These are phyloP conservation scores for Lepidium campestre DNA, from an alignment of 441 rosid genomes.

Conservation along the genomic window DNA sequence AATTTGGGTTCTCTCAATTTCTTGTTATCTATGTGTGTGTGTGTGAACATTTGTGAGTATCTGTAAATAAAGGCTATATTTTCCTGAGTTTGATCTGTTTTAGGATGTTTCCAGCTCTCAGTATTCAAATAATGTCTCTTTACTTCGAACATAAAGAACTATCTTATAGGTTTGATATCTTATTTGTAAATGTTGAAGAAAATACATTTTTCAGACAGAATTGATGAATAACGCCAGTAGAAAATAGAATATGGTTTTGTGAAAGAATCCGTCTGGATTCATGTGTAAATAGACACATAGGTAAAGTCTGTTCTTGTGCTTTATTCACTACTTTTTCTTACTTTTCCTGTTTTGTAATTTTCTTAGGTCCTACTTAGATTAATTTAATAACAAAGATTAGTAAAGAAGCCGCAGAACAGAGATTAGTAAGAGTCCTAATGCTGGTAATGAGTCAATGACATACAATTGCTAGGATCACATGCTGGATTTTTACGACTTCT, in stretches of 20 bases:
- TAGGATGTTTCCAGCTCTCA: not conserved
- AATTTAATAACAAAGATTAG: conserved; percentile 1
- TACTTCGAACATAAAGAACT: not conserved
- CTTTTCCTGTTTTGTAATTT: not conserved
- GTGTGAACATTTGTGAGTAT: not conserved
- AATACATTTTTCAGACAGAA: not conserved
- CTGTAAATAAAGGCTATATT: not conserved
- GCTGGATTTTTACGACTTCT: conserved; percentile 32
- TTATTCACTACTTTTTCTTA: not conserved
- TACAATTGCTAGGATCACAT: conserved; percentile 45
- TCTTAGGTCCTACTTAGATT: conserved; percentile 15
- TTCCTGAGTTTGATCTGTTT: not conserved
- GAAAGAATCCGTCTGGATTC: not conserved
- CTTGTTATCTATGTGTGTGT: not conserved
- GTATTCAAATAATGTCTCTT: not conserved
- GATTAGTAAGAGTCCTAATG: not conserved
- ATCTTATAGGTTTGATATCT: not conserved
- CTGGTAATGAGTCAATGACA: conserved; percentile 20
- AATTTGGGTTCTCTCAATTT: not conserved
- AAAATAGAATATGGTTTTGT: not conserved
- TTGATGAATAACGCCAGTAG: not conserved
- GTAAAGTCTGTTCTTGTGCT: conserved; percentile 14
- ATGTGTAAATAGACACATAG: not conserved
- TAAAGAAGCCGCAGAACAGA: conserved; percentile 5
- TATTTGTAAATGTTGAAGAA: not conserved